Evolutionary conservation across 257 asterid species (phyloP).

Genomic region (Solanum lignicaule): DNA sequence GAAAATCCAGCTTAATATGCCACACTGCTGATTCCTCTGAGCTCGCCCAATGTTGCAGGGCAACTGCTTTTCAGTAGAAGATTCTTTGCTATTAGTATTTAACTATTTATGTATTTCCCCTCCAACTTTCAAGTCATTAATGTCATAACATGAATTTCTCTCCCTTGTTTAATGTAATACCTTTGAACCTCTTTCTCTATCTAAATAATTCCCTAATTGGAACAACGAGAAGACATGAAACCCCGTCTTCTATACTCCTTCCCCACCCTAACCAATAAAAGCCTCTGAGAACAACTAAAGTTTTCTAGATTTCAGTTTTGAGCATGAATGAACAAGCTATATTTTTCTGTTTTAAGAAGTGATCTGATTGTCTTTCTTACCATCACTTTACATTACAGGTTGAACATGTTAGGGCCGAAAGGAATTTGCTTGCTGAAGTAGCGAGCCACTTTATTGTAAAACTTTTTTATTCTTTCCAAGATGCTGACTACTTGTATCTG

Average conservation of each 20-base stretch:
- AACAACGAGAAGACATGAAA: not conserved
- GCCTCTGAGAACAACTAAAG: not conserved
- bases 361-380: not conserved
- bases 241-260: not conserved
- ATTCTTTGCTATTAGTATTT: not conserved
- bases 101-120: not conserved
- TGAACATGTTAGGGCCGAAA: conserved; percentile 87
- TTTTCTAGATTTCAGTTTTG: not conserved
- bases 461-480: conserved; percentile 83
- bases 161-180: not conserved
- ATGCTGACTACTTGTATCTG: conserved; percentile 70
- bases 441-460: conserved; percentile 69
- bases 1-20: not conserved
- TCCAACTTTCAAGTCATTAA: not conserved
- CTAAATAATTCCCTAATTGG: not conserved
- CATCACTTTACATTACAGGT: conserved; percentile 35
- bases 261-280: not conserved
- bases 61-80: not conserved
- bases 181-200: not conserved
- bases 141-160: not conserved
- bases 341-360: not conserved
- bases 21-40: not conserved
- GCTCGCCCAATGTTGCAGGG: not conserved
- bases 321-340: not conserved
- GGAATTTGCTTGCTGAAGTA: conserved; percentile 87